phyloP scores from a whole-genome alignment of 345 rosid species.

The Rhizophora mangle region DNA sequence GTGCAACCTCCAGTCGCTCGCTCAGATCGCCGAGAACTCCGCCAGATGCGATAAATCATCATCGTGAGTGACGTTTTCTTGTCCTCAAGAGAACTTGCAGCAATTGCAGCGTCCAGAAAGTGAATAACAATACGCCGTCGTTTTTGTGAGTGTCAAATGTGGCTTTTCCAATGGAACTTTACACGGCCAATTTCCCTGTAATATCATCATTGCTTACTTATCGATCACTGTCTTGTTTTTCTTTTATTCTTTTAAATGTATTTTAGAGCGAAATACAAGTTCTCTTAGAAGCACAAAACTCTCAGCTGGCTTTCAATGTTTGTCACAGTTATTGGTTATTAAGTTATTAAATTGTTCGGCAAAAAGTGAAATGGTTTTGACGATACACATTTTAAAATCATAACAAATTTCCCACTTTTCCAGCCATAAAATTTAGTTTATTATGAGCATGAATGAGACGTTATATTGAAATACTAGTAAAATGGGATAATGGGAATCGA shows the following conservation, averaged over 20 bases:
- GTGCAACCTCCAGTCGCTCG: conserved; percentile 46
- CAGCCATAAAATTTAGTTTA: too few relatives aligned
- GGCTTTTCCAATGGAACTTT: conserved; percentile 9
- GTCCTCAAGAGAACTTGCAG: neutral
- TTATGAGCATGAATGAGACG: too few relatives aligned
- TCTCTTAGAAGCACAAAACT: neutral
- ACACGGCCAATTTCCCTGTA: too few relatives aligned
- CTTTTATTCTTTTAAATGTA: too few relatives aligned
- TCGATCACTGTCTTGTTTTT: too few relatives aligned
- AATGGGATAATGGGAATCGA: too few relatives aligned
- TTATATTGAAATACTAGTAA: too few relatives aligned
- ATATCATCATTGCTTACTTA: neutral
- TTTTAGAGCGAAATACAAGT: conserved; percentile 18
- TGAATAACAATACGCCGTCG: conserved; percentile 20
- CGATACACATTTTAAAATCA: neutral
- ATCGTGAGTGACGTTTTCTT: conserved; percentile 1
- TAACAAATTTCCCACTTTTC: neutral
- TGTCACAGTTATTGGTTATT: conserved; percentile 6
- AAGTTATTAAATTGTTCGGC: neutral
- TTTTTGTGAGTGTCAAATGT: conserved; percentile 32
- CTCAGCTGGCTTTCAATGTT: conserved; percentile 6
- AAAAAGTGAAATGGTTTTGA: neutral
- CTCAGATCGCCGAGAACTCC: conserved; percentile 30
- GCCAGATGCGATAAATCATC: conserved; percentile 11
- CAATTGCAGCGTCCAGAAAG: neutral